Base-by-base conservation (phyloP, 768 basidiomycete species). In the Lentinula edodes region DNA sequence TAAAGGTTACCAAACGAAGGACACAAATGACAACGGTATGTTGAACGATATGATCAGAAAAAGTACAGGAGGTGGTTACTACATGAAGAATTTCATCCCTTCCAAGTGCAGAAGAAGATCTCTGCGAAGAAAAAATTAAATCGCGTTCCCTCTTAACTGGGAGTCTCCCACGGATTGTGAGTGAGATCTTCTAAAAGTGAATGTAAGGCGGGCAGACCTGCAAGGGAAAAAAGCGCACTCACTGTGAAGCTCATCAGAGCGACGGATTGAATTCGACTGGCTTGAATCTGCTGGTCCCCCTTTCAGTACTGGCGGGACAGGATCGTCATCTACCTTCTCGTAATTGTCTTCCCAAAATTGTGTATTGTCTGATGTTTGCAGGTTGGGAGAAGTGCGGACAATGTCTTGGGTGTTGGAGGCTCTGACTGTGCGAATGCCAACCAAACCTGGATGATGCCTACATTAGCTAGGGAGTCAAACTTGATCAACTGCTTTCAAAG, bases 271-370 rank as follows among this genome's bases (percentile, higher is more conserved):
- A 4, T 43, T 39, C 8, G 54, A 41, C 16, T 41, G 28, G 35
- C 36, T 42, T 56, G 38, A 56, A 32, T n/a, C 41, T 3, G 6
- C 7, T 52, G 16, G 5, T 9, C 35, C 8, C 43, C n/a, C 20
- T 34, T 34, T n/a, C 16, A 6, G 18, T 28, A 4, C 28, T 15
- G 38, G 54, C 36, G 8, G 34, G 38, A 39, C 15, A 35, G 54
- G 38, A 52, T 38, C 35, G 23, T 50, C 48, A 10, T 65, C 66
- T 10, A 67, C 64, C 61, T 64, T 64, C 41, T 66, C 72, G 45
- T 71, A 73, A n/a, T 38, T 54, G 15, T 69, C 68, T 63, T 73
- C 70, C 70, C 72, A 71, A 16, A 2, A 2, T 18, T 59, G 16
- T 12, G 13, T n/a, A 8, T 16, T 6, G 15, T 56, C 42, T 41